Evolutionary conservation across 352 stramenopile genomes (phyloP).

Genomic region (Phytophthora idaei): DNA sequence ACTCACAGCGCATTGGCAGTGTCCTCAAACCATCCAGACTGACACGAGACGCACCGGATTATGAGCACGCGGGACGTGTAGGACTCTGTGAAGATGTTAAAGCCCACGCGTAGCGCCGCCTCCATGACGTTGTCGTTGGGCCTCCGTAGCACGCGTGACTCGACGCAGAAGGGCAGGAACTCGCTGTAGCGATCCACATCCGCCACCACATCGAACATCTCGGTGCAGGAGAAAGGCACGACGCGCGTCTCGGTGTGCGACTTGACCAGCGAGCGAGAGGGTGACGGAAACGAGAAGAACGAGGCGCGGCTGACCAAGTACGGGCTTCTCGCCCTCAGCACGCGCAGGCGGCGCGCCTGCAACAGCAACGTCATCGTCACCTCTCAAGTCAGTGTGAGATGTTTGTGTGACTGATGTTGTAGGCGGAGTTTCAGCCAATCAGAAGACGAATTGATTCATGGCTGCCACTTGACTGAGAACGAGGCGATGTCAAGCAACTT

Average conservation of each 20-base stretch:
- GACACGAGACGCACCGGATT: conserved; percentile 45
- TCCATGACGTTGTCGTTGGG: conserved; percentile 86
- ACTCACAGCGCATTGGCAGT: neutral
- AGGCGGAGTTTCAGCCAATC: conserved; percentile 20
- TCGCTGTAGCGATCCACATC: conserved; percentile 75
- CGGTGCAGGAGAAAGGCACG: conserved; percentile 74
- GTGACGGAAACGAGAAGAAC: conserved; percentile 70
- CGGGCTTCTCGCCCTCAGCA: neutral
- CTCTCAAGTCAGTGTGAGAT: conserved; percentile 12
- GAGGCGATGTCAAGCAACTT: conserved; percentile 28
- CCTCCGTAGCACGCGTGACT: conserved; percentile 71
- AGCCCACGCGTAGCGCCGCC: conserved; percentile 69
- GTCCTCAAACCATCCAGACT: neutral
- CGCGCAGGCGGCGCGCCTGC: conserved; percentile 15
- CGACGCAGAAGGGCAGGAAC: conserved; percentile 85
- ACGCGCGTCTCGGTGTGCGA: conserved; percentile 74
- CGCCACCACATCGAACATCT: conserved; percentile 85
- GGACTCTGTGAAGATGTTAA: conserved; percentile 85
- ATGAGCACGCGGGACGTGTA: conserved; percentile 86
- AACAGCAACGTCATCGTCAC: conserved; percentile 33
- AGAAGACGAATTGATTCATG: conserved; percentile 1
- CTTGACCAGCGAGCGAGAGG: conserved; percentile 62
- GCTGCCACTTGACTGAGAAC: neutral
- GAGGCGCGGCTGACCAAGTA: conserved; percentile 21
- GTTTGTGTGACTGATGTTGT: conserved; percentile 11